Evolutionary conservation across 2,329 filamentous ascomycete species (phyloP).

Genomic region (Didymella sp.): DNA sequence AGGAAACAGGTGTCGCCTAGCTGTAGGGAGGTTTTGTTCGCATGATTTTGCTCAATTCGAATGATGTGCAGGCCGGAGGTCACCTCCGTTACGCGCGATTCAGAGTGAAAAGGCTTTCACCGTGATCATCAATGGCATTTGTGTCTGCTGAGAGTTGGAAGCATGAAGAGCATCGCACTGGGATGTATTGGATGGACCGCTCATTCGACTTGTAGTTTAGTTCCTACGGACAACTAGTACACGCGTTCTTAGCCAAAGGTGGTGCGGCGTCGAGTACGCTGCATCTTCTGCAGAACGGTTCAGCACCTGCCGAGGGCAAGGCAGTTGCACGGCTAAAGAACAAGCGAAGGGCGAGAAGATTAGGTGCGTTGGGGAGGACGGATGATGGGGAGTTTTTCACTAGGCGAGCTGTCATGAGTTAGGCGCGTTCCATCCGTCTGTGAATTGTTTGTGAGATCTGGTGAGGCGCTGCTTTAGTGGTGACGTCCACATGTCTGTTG

Average conservation of each 20-base stretch:
- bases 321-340: not conserved
- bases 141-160: not conserved
- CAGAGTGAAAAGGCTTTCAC: not conserved
- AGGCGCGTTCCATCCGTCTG: not conserved
- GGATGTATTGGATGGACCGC: not conserved
- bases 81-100: not conserved
- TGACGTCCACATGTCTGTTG: not conserved
- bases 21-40: not conserved
- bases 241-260: not conserved
- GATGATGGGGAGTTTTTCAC: constrained; percentile 1
- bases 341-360: not conserved
- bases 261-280: not conserved
- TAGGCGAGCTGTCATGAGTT: not conserved
- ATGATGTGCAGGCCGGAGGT: not conserved
- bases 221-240: not conserved
- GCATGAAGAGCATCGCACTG: not conserved
- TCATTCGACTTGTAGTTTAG: not conserved
- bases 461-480: not conserved
- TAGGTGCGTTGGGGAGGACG: not conserved
- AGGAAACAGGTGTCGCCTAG: not conserved
- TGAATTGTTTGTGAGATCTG: not conserved
- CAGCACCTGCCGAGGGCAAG: not conserved
- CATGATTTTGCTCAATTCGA: not conserved
- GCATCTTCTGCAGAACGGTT: not conserved
- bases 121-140: not conserved